phyloP scores from a whole-genome alignment of 345 rosid species.

The Capsella bursapastoris region DNA sequence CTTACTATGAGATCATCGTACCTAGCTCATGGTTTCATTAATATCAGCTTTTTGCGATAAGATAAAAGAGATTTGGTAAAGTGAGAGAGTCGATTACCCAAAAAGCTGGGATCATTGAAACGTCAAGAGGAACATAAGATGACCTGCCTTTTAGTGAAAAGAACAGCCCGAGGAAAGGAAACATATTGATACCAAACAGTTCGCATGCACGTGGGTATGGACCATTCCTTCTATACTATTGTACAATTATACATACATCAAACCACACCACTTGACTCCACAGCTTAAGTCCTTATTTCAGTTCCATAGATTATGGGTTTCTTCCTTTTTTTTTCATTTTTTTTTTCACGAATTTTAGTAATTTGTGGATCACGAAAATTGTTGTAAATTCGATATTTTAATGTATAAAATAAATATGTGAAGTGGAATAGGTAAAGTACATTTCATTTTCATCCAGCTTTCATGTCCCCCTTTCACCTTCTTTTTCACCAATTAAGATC shows the following conservation, averaged over 20 bases:
- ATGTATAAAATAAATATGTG: slow-evolving; percentile 20
- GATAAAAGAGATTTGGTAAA: background rate
- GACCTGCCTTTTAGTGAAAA: slow-evolving; percentile 27
- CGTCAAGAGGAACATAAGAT: background rate
- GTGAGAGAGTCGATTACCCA: slow-evolving; percentile 17
- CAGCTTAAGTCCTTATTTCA: background rate
- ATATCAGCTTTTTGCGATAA: background rate
- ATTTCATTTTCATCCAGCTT: slow-evolving; percentile 41
- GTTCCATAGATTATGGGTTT: slow-evolving; percentile 27
- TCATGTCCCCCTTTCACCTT: background rate
- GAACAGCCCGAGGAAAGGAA: slow-evolving; percentile 3
- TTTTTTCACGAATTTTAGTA: background rate
- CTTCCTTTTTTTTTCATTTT: background rate
- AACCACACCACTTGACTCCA: background rate
- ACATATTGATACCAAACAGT: slow-evolving; percentile 31
- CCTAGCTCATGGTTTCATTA: background rate
- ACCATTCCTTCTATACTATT: slow-evolving; percentile 19
- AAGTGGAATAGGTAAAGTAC: slow-evolving; percentile 35
- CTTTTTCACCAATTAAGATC: slow-evolving; percentile 3
- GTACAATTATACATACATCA: background rate
- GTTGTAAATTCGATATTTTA: background rate
- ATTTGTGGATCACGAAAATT: slow-evolving; percentile 21
- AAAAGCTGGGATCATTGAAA: slow-evolving; percentile 27
- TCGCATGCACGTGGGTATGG: slow-evolving; percentile 36
- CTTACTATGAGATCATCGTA: background rate